Base-by-base conservation (phyloP, 192 early-diverging fungal genomes). In the Linnemannia exigua region DNA sequence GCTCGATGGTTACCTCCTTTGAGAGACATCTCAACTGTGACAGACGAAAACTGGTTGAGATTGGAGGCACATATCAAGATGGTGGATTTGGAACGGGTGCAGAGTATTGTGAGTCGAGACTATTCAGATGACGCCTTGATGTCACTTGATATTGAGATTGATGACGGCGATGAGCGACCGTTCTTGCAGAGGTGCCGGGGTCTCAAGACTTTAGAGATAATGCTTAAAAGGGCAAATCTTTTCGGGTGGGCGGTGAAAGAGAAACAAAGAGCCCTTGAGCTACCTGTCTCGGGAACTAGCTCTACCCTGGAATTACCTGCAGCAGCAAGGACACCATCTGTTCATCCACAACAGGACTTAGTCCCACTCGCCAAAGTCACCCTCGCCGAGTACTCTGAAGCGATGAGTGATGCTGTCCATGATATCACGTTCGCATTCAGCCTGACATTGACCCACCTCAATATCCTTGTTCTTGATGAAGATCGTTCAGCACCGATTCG, bases 151-250 rank as follows among this genome's bases (percentile, higher is more conserved):
- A 20, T 58, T 4, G 8, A 1, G 22, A n/a, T n/a, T 8, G 54
- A 58, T n/a, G 54, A 58, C n/a, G 54, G 54, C 9, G 54, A 58
- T 9, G n/a, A 25, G 54, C 54, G 54, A 9, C n/a, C 54, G 0
- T 58, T 58, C 54, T 58, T 58, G 54, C n/a, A 58, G 54, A 58
- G 54, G n/a, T 58, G 54, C n/a, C 54, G 54, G n/a, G n/a, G n/a
- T 28, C 54, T 58, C 4, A 58, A 28, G 20, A 25, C n/a, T 20
- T 28, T 58, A 5, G 54, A 58, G n/a, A 28, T 58, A 6, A n/a
- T 25, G n/a, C 8, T n/a, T 28, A n/a, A 28, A 25, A n/a, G 54
- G 5, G 1, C 50, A 22, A 22, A 6, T 22, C 50, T 16, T 20
- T 52, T 52, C 50, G 22, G 22, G 50, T 52, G 50, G 50, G 50